Conservation (phyloP, 768 basidiomycete genomes). For the Leccinum subtestaceum region DNA sequence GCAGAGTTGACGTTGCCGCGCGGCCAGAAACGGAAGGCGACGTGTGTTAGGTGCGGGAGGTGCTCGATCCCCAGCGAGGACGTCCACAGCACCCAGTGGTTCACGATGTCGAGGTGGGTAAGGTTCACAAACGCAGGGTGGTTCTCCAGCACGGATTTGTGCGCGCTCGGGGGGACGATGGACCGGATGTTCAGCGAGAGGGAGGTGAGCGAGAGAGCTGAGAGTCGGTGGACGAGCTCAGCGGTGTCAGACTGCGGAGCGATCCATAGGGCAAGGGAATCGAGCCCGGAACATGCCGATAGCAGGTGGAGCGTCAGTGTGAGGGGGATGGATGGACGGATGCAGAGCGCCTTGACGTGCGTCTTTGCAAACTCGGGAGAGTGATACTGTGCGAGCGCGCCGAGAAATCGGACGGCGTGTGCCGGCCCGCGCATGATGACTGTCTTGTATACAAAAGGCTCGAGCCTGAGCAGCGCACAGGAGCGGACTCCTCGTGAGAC, state of each 20-base stretch:
- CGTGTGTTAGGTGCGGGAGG: slow-evolving; percentile 10
- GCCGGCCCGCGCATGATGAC: slow-evolving; percentile 9
- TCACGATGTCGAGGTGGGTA: slow-evolving; percentile 22
- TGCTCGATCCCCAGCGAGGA: slow-evolving; percentile 17
- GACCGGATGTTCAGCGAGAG: slow-evolving; percentile 16
- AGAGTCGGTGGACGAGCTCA: slow-evolving; percentile 1
- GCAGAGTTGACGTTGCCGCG: slow-evolving; percentile 8
- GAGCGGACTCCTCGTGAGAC: not conserved
- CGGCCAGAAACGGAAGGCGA: slow-evolving; percentile 18
- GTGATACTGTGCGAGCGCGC: slow-evolving; percentile 2
- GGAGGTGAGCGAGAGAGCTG: slow-evolving; percentile 13
- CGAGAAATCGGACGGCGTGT: slow-evolving; percentile 13
- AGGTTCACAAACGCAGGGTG: slow-evolving; percentile 14
- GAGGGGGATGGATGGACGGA: slow-evolving; percentile 13
- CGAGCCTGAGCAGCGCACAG: slow-evolving; percentile 14
- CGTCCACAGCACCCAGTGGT: slow-evolving; percentile 20
- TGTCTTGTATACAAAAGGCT: slow-evolving; percentile 20
- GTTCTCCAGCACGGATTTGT: not conserved
- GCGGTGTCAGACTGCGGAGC: not conserved
- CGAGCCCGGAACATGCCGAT: slow-evolving; percentile 8
- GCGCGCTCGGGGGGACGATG: not conserved
- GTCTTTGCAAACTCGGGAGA: slow-evolving; percentile 7
- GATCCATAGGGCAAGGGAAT: slow-evolving; percentile 20
- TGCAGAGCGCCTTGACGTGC: slow-evolving; percentile 17
- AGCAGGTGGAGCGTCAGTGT: slow-evolving; percentile 5